These are phyloP conservation scores for Aspergillus amoenus DNA, from an alignment of 2,329 filamentous ascomycete species.

Conservation along the genomic window DNA sequence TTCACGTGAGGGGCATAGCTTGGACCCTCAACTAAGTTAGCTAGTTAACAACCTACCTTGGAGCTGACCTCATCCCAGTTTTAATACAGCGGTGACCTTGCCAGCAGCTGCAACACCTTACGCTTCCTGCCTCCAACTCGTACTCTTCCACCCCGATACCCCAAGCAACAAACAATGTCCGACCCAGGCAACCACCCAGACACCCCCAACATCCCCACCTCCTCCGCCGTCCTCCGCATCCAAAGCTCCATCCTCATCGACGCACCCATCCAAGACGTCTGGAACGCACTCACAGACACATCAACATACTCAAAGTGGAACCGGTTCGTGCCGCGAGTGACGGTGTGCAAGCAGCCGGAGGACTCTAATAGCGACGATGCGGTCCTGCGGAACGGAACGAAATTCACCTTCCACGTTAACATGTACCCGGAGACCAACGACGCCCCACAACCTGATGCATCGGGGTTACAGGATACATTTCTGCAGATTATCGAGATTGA, in stretches of 20 bases:
- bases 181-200: slow-evolving; percentile 13
- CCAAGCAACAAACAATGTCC: not conserved
- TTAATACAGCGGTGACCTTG: not conserved
- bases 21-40: not conserved
- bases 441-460: slow-evolving; percentile 25
- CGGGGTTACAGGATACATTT: slow-evolving; percentile 12
- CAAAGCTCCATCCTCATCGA: slow-evolving; percentile 39
- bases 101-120: not conserved
- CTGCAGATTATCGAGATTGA: slow-evolving; percentile 36
- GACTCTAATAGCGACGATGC: not conserved
- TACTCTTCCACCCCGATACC: not conserved
- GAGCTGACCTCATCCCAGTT: not conserved
- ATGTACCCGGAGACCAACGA: slow-evolving; percentile 36
- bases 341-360: slow-evolving; percentile 44
- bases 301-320: slow-evolving; percentile 51
- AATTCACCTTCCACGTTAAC: slow-evolving; percentile 45
- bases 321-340: slow-evolving; percentile 45
- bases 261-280: slow-evolving; percentile 44
- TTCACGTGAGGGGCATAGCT: not conserved
- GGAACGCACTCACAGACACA: slow-evolving; percentile 45
- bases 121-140: not conserved
- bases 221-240: slow-evolving; percentile 30
- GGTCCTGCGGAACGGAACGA: slow-evolving; percentile 39
- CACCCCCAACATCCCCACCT: slow-evolving; percentile 31
- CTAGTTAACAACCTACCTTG: not conserved